Percentiles rank a stretch among this genome's conserved stretches.
These are phyloP conservation scores for Lactifluus echinatus DNA, from an alignment of 768 basidiomycete species.

Conservation along the genomic window DNA sequence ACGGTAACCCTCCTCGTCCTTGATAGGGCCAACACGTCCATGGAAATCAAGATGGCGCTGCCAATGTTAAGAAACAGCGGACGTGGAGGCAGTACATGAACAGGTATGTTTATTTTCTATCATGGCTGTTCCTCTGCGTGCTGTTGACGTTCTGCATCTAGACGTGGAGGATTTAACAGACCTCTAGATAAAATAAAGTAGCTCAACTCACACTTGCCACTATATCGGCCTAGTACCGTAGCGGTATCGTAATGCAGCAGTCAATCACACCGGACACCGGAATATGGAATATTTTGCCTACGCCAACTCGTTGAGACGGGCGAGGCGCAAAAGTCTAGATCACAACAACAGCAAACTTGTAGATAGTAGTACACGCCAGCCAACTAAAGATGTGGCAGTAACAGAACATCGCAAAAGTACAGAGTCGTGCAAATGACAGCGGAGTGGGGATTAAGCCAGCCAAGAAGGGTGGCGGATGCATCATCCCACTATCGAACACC, in stretches of 20 bases:
- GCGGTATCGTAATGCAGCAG: too few species aligned
- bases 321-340: constrained; percentile 6
- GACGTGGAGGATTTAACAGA: constrained; percentile 84
- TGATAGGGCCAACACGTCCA: constrained; percentile 66
- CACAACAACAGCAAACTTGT: constrained; percentile 11
- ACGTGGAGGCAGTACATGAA: constrained; percentile 99
- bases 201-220: neutral
- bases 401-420: constrained; percentile 17
- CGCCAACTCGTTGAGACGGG: neutral
- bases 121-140: constrained; percentile 9
- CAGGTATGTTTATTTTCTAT: constrained; percentile 40
- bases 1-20: neutral
- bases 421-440: constrained; percentile 14
- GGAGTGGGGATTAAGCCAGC: constrained; percentile 4
- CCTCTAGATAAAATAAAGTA: constrained; percentile 94
- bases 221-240: too few species aligned
- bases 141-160: constrained; percentile 22
- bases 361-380: constrained; percentile 16
- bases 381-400: constrained; percentile 1
- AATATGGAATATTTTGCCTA: neutral
- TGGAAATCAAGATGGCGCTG: constrained; percentile 71
- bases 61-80: constrained; percentile 67
- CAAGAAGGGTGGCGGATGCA: constrained; percentile 5
- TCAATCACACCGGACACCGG: too few species aligned
- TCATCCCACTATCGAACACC: neutral